phyloP scores from a whole-genome alignment of 352 stramenopile species.

The Pythium monospermum region DNA sequence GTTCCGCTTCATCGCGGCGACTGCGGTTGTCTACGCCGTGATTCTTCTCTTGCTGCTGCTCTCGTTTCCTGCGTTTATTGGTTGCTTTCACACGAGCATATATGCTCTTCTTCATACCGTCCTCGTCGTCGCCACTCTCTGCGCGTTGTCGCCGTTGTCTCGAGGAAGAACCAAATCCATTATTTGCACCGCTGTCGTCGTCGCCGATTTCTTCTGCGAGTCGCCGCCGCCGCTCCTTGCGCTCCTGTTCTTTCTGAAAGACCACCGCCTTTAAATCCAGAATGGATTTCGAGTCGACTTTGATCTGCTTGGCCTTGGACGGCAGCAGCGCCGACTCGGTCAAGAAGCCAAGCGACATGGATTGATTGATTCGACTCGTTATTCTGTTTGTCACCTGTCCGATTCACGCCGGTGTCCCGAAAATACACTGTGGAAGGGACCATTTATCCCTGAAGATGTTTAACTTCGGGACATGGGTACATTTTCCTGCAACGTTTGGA shows the following conservation, averaged over 20 bases:
- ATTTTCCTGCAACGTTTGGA: too few relatives aligned
- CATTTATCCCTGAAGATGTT: too few relatives aligned
- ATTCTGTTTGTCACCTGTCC: too few relatives aligned
- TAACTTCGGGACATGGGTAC: too few relatives aligned
- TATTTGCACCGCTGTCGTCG: slow-evolving; percentile 16
- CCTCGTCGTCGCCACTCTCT: background rate
- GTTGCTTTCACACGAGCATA: slow-evolving; percentile 49
- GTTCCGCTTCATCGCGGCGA: slow-evolving; percentile 41
- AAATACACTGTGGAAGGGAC: too few relatives aligned
- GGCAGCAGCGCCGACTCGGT: slow-evolving; percentile 89
- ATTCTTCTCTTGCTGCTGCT: slow-evolving; percentile 34
- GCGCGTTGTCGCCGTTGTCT: slow-evolving; percentile 13
- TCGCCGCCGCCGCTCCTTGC: slow-evolving; percentile 43
- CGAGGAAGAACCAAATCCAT: slow-evolving; percentile 4
- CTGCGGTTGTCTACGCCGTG: slow-evolving; percentile 51
- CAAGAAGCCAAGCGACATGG: slow-evolving; percentile 90
- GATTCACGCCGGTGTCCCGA: too few relatives aligned
- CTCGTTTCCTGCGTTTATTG: slow-evolving; percentile 13
- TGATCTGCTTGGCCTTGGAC: slow-evolving; percentile 87
- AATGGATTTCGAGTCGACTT: slow-evolving; percentile 80
- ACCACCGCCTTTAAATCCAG: slow-evolving; percentile 81
- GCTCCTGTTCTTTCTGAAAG: slow-evolving; percentile 80
- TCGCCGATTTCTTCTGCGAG: slow-evolving; percentile 22
- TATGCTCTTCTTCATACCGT: slow-evolving; percentile 15
- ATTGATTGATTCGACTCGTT: slow-evolving; percentile 2